Evolutionary conservation across 495 filamentous ascomycete genomes (phyloP), one percentile per base, ranked within the genome.

Genomic region (Polyplosphaeria fusca): DNA sequence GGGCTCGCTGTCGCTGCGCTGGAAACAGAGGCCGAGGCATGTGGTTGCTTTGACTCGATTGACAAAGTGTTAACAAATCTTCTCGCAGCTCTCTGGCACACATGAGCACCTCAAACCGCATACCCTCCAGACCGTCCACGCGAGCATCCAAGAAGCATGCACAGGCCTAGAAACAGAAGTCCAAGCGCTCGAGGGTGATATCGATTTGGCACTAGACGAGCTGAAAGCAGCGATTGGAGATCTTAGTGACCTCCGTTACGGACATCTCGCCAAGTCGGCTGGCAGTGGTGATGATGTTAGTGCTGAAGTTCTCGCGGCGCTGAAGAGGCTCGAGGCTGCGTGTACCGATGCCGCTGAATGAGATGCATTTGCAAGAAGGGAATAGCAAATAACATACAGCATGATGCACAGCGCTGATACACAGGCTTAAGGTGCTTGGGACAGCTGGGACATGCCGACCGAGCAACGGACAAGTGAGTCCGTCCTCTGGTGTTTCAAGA

Each of bases 201-300:
- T 86, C 28, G 74, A 79, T 0, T 56, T 60, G 2, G 71, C 90
- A 12, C 67, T 90, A 25, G 74, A 77, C 9, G 77, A 83, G 30
- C 77, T 91, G 40, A 76, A 77, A 52, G 73, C 77, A 27, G 84
- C 79, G 0, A 79, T 90, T 27, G 84, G 84, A 24, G 81, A 82
- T 41, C 69, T 95, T 73, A 92, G 88, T 66, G 89, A 93, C 66
- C 77, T 94, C 24, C 84, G 87, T 40, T 93, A 92, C 64, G 88
- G 89, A 30, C 85, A 83, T 48, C 77, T 90, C 58, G 75, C 79
- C 54, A 86, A 84, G 55, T 70, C 75, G 27, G 75, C 80, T 23
- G 72, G 81, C 2, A 72, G 76, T 22, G 78, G 81, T 16, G 80
- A 87, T 50, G 81, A 87, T 51, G 73, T 88, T 39, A 72, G 84